Percentiles rank a stretch among this genome's conserved stretches.
phyloP scores from a whole-genome alignment of 1,139 yeast species.

The Magnusiomyces sp. region DNA sequence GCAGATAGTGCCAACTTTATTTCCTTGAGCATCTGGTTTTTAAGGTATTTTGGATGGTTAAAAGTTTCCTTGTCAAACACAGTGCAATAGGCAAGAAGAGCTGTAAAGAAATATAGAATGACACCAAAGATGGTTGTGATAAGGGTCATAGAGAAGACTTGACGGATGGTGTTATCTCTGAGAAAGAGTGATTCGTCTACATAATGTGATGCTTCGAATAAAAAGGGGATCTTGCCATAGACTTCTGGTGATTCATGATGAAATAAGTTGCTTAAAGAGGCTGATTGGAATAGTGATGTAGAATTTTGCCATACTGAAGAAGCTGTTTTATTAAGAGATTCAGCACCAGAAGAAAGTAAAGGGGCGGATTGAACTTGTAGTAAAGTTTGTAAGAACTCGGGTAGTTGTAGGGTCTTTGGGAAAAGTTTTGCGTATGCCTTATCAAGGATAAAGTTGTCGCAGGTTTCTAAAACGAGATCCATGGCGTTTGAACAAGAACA shows the following conservation, averaged over 20 bases:
- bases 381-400: constrained; percentile 4
- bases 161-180: constrained; percentile 67
- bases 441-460: constrained; percentile 68
- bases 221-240: constrained; percentile 44
- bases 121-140: constrained; percentile 79
- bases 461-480: constrained; percentile 83
- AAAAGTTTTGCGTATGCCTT: constrained; percentile 52
- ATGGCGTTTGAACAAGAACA: constrained; percentile 39
- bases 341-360: neutral
- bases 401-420: constrained; percentile 31
- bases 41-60: constrained; percentile 92
- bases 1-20: constrained; percentile 69
- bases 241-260: constrained; percentile 19
- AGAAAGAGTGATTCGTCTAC: constrained; percentile 56
- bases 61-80: constrained; percentile 83
- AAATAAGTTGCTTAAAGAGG: constrained; percentile 11
- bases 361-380: neutral
- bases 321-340: neutral
- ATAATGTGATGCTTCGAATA: constrained; percentile 43
- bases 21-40: constrained; percentile 83
- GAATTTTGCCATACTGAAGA: constrained; percentile 3
- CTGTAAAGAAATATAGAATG: constrained; percentile 67
- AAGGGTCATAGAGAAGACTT: constrained; percentile 56
- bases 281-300: constrained; percentile 6
- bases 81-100: constrained; percentile 61